These are phyloP conservation scores for Persicaria tinctoria DNA, from an alignment of 148 eudicot species.

Conservation along the genomic window DNA sequence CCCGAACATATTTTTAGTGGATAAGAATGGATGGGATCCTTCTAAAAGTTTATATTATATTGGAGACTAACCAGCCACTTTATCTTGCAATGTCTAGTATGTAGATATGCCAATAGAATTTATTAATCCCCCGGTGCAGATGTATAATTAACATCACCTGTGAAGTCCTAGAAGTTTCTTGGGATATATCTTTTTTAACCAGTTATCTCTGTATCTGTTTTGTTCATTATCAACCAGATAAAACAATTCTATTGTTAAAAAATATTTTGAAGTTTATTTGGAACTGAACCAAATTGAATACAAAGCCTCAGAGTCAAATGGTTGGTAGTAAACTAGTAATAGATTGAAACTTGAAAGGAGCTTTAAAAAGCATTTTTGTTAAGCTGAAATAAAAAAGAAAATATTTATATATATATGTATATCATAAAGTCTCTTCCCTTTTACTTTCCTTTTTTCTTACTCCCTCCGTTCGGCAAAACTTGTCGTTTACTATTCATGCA, in stretches of 20 bases:
- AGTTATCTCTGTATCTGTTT: no score
- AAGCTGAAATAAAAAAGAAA: not conserved
- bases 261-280: not conserved
- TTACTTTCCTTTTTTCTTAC: not conserved
- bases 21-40: not conserved
- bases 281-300: not conserved
- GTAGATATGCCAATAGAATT: not conserved
- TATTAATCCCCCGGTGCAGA: no score
- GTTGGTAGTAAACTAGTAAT: not conserved
- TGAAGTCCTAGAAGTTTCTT: not conserved
- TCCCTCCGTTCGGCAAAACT: no score
- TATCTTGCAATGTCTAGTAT: not conserved
- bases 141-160: no score
- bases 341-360: not conserved
- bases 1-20: not conserved
- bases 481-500: no score
- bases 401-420: not conserved
- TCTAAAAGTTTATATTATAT: not conserved
- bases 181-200: not conserved
- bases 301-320: not conserved
- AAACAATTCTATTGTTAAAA: not conserved
- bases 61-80: not conserved
- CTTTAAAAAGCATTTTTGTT: slow-evolving; percentile 4
- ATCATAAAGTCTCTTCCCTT: not conserved
- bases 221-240: not conserved